Percentiles rank a stretch among this genome's conserved stretches.
Evolutionary conservation across 2,329 filamentous ascomycete genomes (phyloP).

Genomic region (Botrytis elliptica): DNA sequence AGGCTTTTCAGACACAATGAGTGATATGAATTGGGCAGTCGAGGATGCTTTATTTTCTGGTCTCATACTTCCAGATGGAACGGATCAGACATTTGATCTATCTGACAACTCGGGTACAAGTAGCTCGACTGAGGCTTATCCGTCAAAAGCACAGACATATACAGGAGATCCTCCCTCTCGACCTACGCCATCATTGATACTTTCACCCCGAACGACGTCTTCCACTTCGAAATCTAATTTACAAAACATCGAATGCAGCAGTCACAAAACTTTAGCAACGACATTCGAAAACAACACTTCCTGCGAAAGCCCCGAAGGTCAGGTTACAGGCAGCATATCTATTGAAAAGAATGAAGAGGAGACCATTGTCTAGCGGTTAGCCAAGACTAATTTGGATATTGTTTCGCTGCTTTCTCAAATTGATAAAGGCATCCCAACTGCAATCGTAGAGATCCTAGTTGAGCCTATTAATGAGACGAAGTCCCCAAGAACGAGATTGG

Average conservation of each 20-base stretch:
- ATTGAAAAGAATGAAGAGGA: background rate
- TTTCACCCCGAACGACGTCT: background rate
- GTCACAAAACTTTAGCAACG: background rate
- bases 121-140: background rate
- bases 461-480: background rate
- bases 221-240: background rate
- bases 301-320: background rate
- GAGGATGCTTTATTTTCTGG: background rate
- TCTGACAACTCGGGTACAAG: background rate
- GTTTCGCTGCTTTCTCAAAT: background rate
- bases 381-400: background rate
- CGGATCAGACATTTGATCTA: background rate
- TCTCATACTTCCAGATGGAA: background rate
- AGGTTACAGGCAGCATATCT: too few relatives aligned
- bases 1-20: background rate
- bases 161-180: background rate
- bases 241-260: background rate
- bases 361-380: background rate
- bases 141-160: background rate
- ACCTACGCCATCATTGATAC: background rate
- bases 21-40: slow-evolving; percentile 1
- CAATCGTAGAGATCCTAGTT: background rate
- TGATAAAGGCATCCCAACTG: background rate
- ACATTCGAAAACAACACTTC: too few relatives aligned
- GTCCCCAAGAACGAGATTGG: background rate